Percentiles rank a stretch among this genome's conserved stretches.
phyloP scores from a whole-genome alignment of 345 rosid genomes.

The Syzygium aromaticum region DNA sequence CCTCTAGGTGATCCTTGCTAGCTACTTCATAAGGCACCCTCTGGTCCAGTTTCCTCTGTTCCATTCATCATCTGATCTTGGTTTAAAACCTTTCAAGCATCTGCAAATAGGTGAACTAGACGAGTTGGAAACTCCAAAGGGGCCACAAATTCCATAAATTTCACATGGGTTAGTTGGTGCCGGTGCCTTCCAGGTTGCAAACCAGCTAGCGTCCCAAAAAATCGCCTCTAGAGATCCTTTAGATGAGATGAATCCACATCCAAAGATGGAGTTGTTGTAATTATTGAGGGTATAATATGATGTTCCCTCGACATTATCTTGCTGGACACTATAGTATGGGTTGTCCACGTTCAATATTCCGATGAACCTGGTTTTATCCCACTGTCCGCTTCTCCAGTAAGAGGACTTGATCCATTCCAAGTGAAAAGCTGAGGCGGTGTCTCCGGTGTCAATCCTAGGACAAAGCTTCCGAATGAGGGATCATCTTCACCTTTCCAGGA shows the following conservation, averaged over 20 bases:
- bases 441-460: constrained; percentile 7
- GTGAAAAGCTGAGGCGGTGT: constrained; percentile 17
- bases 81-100: constrained; percentile 26
- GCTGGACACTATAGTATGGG: not conserved
- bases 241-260: constrained; percentile 1
- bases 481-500: constrained; percentile 17
- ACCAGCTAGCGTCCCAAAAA: constrained; percentile 12
- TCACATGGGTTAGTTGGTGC: constrained; percentile 13
- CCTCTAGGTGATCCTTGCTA: too few relatives aligned
- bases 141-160: constrained; percentile 15
- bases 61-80: constrained; percentile 11
- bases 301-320: not conserved
- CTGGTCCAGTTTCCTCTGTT: constrained; percentile 5
- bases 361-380: not conserved
- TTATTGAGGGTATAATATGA: not conserved
- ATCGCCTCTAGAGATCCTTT: not conserved
- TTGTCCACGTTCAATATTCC: not conserved
- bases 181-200: not conserved
- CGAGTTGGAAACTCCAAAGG: constrained; percentile 13
- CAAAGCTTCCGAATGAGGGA: constrained; percentile 14
- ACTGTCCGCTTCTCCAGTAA: not conserved
- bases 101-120: not conserved
- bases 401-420: not conserved
- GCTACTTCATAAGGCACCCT: too few relatives aligned
- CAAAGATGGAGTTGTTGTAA: not conserved